Evolutionary conservation across 345 rosid genomes (phyloP), one percentile per base, ranked within the genome.

Genomic region (Linum usitatissimum): DNA sequence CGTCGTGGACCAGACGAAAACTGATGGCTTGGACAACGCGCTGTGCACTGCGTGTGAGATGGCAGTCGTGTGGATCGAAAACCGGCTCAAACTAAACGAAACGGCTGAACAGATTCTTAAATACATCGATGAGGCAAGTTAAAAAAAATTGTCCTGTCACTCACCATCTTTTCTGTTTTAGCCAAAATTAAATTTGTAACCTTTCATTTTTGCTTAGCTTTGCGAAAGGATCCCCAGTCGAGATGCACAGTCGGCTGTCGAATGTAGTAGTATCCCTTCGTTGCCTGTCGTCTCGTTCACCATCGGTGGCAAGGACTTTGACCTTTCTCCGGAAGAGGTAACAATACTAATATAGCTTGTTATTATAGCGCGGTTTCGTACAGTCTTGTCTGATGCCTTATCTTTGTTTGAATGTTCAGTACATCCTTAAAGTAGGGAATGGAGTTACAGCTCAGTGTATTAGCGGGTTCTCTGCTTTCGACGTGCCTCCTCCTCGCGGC

Each of bases 21-120:
- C 51, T 1, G 10, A 7, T 6, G 48, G 28, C 28, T 23, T 64
- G 59, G 56, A 56, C 55, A 66, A 68, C 61, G 67, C 67, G 51
- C 23, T 51, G 36, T 73, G 77, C 18, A 51, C 73, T 61, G 77
- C 70, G 23, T 69, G 77, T 62, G 77, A 73, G 66, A 73, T 73
- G 77, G 62, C 66, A 64, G 73, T 69, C 14, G 67, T 69, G 5
- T 69, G 77, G 77, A 62, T 69, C 40, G 60, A 73, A 31, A 73
- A 73, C 31, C 73, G 70, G 17, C 62, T 73, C 54, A 73, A 15
- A 64, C 53, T 53, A 30, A 73, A 73, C 30, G 53, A 69, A 39
- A 73, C 77, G 9, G 67, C 61, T 57, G 77, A 73, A 56, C 61
- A 65, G 57, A 65, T 73, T 34, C 30, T 73, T 51, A 53, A 61